A percentile compares a stretch with the other conserved stretches of the same genome.
phyloP scores from a whole-genome alignment of 768 basidiomycete species.

The Lyophyllum semitale region DNA sequence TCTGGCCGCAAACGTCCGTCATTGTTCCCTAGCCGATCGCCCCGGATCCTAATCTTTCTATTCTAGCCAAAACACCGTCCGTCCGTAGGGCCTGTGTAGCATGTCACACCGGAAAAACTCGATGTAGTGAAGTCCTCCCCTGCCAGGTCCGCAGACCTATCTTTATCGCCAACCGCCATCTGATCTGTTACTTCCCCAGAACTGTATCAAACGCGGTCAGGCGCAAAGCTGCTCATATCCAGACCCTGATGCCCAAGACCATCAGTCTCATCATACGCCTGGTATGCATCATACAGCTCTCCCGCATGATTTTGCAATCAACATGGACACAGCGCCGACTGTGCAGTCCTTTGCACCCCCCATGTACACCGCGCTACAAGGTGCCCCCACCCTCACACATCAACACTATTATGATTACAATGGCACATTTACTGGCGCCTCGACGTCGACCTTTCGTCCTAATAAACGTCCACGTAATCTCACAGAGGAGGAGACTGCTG shows the following conservation, averaged over 20 bases:
- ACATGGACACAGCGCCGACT: conserved; percentile 27
- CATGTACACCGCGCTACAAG: conserved; percentile 49
- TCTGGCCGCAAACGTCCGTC: conserved; percentile 65
- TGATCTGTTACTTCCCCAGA: conserved; percentile 40
- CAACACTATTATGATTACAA: conserved; percentile 83
- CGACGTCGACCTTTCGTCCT: conserved; percentile 78
- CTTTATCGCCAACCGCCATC: not conserved
- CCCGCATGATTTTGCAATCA: conserved; percentile 13
- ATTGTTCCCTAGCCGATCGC: conserved; percentile 15
- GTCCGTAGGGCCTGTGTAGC: conserved; percentile 80
- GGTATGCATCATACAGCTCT: conserved; percentile 28
- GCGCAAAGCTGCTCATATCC: conserved; percentile 74
- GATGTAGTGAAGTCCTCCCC: conserved; percentile 80
- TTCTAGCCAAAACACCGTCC: conserved; percentile 75
- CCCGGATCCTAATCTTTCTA: conserved; percentile 18
- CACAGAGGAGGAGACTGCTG: conserved; percentile 82
- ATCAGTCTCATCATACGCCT: conserved; percentile 42
- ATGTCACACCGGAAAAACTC: conserved; percentile 82
- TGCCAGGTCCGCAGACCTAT: conserved; percentile 58
- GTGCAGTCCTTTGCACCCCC: conserved; percentile 45
- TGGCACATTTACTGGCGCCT: conserved; percentile 65
- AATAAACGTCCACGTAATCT: conserved; percentile 77
- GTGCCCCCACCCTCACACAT: conserved; percentile 52
- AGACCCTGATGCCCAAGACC: conserved; percentile 66
- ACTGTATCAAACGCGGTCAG: conserved; percentile 80